phyloP scores from a whole-genome alignment of 176 grass and related monocot species.

The Carex myosuroides region DNA sequence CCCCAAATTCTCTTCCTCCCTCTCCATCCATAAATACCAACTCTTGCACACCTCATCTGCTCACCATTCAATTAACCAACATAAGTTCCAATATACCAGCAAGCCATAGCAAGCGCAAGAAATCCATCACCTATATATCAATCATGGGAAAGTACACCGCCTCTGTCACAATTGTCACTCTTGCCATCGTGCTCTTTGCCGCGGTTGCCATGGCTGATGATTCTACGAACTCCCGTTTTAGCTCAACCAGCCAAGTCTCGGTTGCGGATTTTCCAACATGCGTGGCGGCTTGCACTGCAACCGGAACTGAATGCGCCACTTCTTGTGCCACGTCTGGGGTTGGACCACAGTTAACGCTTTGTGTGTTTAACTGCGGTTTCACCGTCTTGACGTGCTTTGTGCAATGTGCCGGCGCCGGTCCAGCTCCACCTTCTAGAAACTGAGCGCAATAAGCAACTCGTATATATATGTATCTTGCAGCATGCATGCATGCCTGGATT shows the following conservation, averaged over 20 bases:
- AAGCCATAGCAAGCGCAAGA: background rate
- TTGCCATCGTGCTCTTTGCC: background rate
- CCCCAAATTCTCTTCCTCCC: background rate
- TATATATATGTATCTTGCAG: background rate
- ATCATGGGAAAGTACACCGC: background rate
- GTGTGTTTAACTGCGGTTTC: background rate
- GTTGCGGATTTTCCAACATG: background rate
- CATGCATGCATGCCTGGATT: background rate
- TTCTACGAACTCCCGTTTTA: background rate
- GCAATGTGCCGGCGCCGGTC: background rate
- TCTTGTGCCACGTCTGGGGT: background rate
- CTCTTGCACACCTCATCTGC: background rate
- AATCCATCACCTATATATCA: background rate
- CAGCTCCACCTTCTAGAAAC: background rate
- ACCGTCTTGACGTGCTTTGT: background rate
- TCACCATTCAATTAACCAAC: background rate
- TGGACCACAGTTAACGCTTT: background rate
- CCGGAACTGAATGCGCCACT: background rate
- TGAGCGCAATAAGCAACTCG: background rate
- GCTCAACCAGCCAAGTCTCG: background rate
- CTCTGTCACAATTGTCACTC: background rate
- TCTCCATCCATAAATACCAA: background rate
- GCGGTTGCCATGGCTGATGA: background rate
- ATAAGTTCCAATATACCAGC: background rate
- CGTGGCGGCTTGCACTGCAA: background rate